A percentile compares a stretch with the other conserved stretches of the same genome.
Conservation (phyloP, 2,329 filamentous ascomycete genomes). For the Cordyceps sp. region DNA sequence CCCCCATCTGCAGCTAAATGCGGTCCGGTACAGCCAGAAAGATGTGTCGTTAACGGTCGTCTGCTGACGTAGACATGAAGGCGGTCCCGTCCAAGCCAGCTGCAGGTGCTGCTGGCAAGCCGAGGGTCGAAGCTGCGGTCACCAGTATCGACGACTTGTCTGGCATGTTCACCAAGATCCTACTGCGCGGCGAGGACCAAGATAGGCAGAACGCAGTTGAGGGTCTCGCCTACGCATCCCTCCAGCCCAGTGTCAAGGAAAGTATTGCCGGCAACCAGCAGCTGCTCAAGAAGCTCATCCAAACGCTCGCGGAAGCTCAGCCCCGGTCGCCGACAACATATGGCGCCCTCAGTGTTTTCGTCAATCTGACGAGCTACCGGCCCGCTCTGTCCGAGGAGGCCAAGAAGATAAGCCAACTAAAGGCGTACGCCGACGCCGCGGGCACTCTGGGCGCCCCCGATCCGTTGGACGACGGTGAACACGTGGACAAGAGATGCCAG, state of each 20-base stretch:
- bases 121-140: conserved; percentile 32
- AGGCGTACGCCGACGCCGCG: conserved; percentile 80
- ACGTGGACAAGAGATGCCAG: conserved; percentile 61
- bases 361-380: conserved; percentile 69
- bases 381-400: conserved; percentile 74
- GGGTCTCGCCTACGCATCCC: conserved; percentile 79
- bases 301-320: conserved; percentile 38
- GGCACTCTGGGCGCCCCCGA: conserved; percentile 47
- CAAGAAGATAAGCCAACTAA: conserved; percentile 79
- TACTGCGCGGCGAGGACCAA: conserved; percentile 39
- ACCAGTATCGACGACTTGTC: conserved; percentile 51
- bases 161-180: conserved; percentile 47
- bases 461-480: conserved; percentile 57
- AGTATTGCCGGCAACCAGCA: conserved; percentile 50
- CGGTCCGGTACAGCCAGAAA: neutral
- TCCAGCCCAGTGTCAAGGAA: conserved; percentile 76
- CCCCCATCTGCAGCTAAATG: neutral
- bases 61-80: conserved; percentile 32
- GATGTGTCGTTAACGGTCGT: conserved; percentile 20
- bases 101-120: conserved; percentile 20
- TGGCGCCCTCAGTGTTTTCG: conserved; percentile 70
- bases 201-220: conserved; percentile 62
- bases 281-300: conserved; percentile 55
- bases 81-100: conserved; percentile 31
- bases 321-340: conserved; percentile 61